Conservation (phyloP, 2,329 filamentous ascomycete species). For the Colletotrichum sublineola region DNA sequence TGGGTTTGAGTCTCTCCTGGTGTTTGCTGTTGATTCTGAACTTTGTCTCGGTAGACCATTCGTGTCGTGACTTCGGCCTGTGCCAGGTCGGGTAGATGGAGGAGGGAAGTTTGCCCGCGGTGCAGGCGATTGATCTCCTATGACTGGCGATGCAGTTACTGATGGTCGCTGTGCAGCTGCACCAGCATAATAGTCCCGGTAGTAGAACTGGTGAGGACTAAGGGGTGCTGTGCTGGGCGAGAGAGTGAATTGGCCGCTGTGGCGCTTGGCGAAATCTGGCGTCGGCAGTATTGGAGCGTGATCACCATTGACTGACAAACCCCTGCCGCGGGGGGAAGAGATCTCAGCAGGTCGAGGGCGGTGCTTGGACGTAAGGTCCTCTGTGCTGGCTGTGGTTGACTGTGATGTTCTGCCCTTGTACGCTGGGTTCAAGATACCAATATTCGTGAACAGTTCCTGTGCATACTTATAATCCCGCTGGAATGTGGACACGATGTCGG, state of each 20-base stretch:
- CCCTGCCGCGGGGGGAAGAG: slow-evolving; percentile 65
- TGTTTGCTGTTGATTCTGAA: slow-evolving; percentile 62
- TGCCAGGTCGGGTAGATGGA: slow-evolving; percentile 66
- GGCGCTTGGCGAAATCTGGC: slow-evolving; percentile 74
- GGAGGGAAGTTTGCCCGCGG: slow-evolving; percentile 53
- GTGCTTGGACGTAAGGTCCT: slow-evolving; percentile 63
- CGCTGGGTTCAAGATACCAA: slow-evolving; percentile 84
- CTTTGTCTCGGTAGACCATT: slow-evolving; percentile 64
- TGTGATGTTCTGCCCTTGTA: slow-evolving; percentile 71
- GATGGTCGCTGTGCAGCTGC: slow-evolving; percentile 52
- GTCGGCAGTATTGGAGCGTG: slow-evolving; percentile 73
- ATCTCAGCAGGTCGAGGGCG: slow-evolving; percentile 64
- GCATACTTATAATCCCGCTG: slow-evolving; percentile 82
- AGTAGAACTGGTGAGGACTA: slow-evolving; percentile 68
- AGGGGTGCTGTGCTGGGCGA: slow-evolving; percentile 66
- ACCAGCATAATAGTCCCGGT: slow-evolving; percentile 66
- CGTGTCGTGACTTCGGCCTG: slow-evolving; percentile 72
- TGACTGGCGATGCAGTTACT: slow-evolving; percentile 62
- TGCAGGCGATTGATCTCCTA: slow-evolving; percentile 64
- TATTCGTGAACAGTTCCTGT: slow-evolving; percentile 77
- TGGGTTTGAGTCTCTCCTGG: slow-evolving; percentile 67
- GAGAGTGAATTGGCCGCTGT: slow-evolving; percentile 75
- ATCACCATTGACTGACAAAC: slow-evolving; percentile 73
- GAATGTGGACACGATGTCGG: slow-evolving; percentile 83
- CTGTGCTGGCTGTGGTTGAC: slow-evolving; percentile 70